Evolutionary conservation across 805 yeast species (phyloP), one percentile per base, ranked within the genome.

Genomic region (Candida coleopterorum): DNA sequence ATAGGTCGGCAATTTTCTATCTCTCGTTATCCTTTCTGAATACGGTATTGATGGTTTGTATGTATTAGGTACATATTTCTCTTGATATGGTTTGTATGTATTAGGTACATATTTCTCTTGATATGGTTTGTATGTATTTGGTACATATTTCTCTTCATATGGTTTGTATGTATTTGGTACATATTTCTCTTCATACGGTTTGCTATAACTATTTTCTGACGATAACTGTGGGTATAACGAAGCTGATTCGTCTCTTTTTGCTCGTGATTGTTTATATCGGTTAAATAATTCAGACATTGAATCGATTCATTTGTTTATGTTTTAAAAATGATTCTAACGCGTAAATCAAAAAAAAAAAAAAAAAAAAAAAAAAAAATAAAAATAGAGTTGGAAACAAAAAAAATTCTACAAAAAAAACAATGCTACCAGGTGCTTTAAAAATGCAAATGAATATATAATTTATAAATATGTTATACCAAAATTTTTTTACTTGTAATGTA

Each of bases 251-350:
- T 9, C 22, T 20, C 22, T 20, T 20, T 20, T 20, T 10, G 17
- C 11, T 18, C 40, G 26, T 32, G 29, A 18, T 18, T 29, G 32
- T 24, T 38, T 34, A 25, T 33, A 38, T 14, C 35, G 25, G 17
- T 28, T 34, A 12, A 38, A 38, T 9, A 38, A 25, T 12, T 31
- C 33, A 3, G 41, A 38, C 41, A 38, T 37, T 30, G n/a, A n/a
- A n/a, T n/a, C n/a, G n/a, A n/a, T n/a, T 32, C 16, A 6, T 16
- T 32, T 32, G 23, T 25, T 32, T 32, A 21, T 22, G n/a, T 21
- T 21, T 21, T n/a, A 12, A 29, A 24, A 24, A 24, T 27, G 5
- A 15, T 9, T 16, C 7, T 9, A 6, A 15, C 29, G 18, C 29
- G 29, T 27, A 12, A 8, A 9, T 9, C 11, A 25, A 12, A 25